Evolutionary conservation across 1,284 basidiomycete genomes (phyloP).

Genomic region (Phellinidium pouzarii): DNA sequence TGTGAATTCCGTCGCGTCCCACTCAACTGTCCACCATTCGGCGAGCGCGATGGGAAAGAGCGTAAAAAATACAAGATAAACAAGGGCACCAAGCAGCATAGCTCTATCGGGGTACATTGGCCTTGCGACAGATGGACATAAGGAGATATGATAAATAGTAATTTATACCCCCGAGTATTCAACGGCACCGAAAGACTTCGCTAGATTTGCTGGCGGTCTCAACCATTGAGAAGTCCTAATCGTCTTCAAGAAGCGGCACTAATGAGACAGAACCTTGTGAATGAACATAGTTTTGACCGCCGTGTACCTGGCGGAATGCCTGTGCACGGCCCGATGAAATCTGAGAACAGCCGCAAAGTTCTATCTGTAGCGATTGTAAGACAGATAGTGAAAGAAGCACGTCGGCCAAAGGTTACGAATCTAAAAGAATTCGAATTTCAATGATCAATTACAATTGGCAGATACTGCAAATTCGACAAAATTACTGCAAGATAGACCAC

Average conservation of each 20-base stretch:
- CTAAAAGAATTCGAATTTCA: not conserved
- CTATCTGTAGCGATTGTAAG: not conserved
- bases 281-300: too few relatives aligned
- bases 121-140: too few relatives aligned
- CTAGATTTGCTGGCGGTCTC: not conserved
- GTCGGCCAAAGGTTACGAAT: not conserved
- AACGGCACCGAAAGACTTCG: not conserved
- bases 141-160: too few relatives aligned
- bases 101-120: too few relatives aligned
- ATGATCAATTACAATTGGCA: not conserved
- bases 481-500: too few relatives aligned
- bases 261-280: too few relatives aligned
- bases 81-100: not conserved
- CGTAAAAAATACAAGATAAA: not conserved
- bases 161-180: not conserved
- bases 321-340: not conserved
- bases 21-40: constrained; percentile 22
- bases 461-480: not conserved
- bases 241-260: too few relatives aligned
- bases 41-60: not conserved
- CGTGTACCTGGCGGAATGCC: too few relatives aligned
- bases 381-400: not conserved
- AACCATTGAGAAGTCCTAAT: too few relatives aligned
- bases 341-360: not conserved
- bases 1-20: constrained; percentile 22